Evolutionary conservation across 2,329 filamentous ascomycete genomes (phyloP), one percentile per base, ranked within the genome.

Genomic region (Ascocoryne sarcoides): DNA sequence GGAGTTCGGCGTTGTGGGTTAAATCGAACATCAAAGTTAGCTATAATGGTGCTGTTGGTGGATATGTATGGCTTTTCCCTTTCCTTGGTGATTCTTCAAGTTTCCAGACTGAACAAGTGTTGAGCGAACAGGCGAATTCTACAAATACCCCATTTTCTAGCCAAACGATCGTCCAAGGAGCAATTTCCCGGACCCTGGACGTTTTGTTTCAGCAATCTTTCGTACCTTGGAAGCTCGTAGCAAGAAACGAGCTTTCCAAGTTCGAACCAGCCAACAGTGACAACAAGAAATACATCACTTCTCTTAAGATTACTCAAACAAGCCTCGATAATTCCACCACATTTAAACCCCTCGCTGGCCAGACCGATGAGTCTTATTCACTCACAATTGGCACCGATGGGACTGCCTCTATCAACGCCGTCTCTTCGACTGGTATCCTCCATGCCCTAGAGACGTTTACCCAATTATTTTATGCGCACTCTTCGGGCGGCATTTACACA

Each of bases 381-480:
- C 65, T 93, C 19, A 70, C 67, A 1, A 60, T 93, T 29, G 68
- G 68, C 10, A 57, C 62, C 15, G 60, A 70, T 21, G 83, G 83
- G 37, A 64, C 67, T 16, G 81, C 75, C 20, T 71, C 65, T 29
- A 79, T 92, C 52, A 66, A 65, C 17, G 83, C 82, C 12, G 69
- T 68, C 26, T 78, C 82, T 1, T 79, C 80, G 12, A 72, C 75
- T 5, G 86, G 86, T 36, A 65, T 89, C 23, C 67, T 86, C 14
- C 76, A 76, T 48, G 86, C 73, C n/a, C 69, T 93, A 16, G 80
- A 84, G 50, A 81, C 83, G 2, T 86, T 92, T 55, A 71, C 74
- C 0, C 86, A 93, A 65, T 73, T 93, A 12, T 92, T 92, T 65
- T 90, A 78, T 64, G 60, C 76, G 58, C 80, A 86, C 62, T 78